phyloP scores from a whole-genome alignment of 108 stramenopile species.

The Tribonema minus region DNA sequence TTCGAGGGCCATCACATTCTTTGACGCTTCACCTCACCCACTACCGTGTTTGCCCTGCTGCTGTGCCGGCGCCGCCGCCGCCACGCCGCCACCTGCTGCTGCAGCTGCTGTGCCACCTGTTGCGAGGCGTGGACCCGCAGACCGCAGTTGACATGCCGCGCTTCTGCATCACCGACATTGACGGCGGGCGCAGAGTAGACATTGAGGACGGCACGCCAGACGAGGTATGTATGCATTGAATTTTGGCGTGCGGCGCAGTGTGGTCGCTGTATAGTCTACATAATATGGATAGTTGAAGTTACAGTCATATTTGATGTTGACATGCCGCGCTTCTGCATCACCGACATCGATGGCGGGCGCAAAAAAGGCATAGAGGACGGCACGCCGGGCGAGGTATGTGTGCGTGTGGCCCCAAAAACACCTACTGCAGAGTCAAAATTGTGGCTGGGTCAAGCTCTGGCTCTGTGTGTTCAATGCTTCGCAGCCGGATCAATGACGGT shows the following conservation, averaged over 20 bases:
- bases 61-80: no score
- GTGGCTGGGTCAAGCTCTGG: not conserved
- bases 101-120: slow-evolving; percentile 66
- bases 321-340: slow-evolving; percentile 85
- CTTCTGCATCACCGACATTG: slow-evolving; percentile 83
- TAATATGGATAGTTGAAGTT: not conserved
- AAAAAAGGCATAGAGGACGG: slow-evolving; percentile 69
- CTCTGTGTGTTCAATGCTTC: not conserved
- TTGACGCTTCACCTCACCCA: no score
- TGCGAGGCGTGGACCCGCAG: slow-evolving; percentile 63
- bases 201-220: slow-evolving; percentile 67
- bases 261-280: no score
- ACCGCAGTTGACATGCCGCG: slow-evolving; percentile 83
- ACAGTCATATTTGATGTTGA: slow-evolving; percentile 54
- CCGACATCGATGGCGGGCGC: slow-evolving; percentile 70
- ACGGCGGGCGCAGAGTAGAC: slow-evolving; percentile 62
- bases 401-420: not conserved
- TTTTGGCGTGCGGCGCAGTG: no score
- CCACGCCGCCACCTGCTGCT: no score
- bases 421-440: not conserved
- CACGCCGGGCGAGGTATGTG: slow-evolving; percentile 6
- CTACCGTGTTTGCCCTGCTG: no score
- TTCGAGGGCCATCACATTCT: no score
- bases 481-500: no score
- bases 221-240: no score